Conservation (phyloP, 768 basidiomycete species). For the Auriculariales sp. region DNA sequence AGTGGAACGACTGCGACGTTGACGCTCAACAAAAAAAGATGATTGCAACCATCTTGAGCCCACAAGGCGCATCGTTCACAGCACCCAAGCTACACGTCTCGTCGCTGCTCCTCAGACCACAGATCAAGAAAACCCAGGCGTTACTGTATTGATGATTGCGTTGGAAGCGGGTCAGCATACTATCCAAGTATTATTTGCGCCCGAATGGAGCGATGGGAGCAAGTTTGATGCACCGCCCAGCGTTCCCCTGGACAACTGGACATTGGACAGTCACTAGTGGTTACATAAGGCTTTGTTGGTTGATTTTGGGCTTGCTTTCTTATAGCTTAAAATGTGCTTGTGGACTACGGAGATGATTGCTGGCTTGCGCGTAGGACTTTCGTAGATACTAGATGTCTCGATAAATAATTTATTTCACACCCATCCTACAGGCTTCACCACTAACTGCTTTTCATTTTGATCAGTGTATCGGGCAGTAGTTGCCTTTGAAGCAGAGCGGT, state of each 20-base stretch:
- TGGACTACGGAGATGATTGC: no score
- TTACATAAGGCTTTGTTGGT: no score
- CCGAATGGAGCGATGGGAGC: conserved; percentile 68
- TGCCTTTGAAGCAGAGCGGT: no score
- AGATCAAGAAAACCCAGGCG: conserved; percentile 66
- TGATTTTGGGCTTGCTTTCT: no score
- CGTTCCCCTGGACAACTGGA: conserved; percentile 65
- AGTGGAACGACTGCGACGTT: conserved; percentile 61
- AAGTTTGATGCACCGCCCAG: conserved; percentile 52
- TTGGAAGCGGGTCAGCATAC: conserved; percentile 57
- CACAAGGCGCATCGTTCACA: conserved; percentile 55
- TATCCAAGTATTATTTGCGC: conserved; percentile 79
- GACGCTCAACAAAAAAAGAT: conserved; percentile 53
- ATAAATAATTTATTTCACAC: no score
- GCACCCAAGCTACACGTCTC: conserved; percentile 38
- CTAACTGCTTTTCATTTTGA: no score
- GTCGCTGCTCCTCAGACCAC: conserved; percentile 40
- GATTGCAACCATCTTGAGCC: conserved; percentile 49
- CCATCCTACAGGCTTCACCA: no score
- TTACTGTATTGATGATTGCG: conserved; percentile 62
- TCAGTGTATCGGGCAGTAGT: no score
- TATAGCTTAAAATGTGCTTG: no score
- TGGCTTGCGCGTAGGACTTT: no score
- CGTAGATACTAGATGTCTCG: no score
- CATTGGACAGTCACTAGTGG: conserved; percentile 57